Evolutionary conservation across 345 rosid genomes (phyloP).

Genomic region (Sisymbrium irio): DNA sequence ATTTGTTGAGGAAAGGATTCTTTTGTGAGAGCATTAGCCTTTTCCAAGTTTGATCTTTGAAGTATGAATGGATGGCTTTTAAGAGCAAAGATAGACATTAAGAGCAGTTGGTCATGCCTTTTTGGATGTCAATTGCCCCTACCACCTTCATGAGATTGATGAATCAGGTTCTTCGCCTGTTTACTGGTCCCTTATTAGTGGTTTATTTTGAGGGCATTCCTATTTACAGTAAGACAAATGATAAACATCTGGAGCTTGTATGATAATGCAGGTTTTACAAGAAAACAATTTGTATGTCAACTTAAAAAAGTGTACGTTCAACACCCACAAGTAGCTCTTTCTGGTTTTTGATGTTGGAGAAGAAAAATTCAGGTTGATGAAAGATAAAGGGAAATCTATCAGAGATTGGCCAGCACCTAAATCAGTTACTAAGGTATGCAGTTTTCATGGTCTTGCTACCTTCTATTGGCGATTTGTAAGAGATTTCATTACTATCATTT

Average conservation of each 20-base stretch:
- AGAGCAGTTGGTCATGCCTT: background rate
- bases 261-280: background rate
- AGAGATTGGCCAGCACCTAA: background rate
- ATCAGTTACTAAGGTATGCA: background rate
- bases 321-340: background rate
- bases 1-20: background rate
- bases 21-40: background rate
- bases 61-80: background rate
- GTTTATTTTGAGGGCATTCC: background rate
- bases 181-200: background rate
- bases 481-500: conserved; percentile 4
- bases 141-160: background rate
- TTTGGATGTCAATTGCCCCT: background rate
- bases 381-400: background rate
- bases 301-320: background rate
- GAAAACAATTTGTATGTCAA: background rate
- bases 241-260: background rate
- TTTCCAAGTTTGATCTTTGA: background rate
- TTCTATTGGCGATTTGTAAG: background rate
- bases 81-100: background rate
- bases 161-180: background rate
- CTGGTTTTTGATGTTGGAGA: background rate
- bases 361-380: background rate
- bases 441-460: background rate
- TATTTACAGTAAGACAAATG: background rate